Conservation (phyloP, 306 rosid genomes). For the Acacia confusa region DNA sequence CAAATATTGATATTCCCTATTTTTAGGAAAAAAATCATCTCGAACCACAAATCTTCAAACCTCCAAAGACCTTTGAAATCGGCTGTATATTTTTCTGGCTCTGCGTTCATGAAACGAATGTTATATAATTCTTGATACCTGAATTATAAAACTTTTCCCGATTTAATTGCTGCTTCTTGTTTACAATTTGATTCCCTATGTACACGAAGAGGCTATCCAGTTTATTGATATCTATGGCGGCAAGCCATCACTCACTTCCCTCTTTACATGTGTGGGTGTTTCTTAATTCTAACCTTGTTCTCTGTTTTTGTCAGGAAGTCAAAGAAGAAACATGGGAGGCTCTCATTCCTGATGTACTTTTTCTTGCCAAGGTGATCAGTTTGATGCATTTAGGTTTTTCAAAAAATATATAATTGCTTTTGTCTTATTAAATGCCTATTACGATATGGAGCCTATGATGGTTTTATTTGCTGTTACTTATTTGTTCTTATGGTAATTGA, state of each 20-base stretch:
- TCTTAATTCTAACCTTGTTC: constrained; percentile 20
- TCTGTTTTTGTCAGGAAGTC: constrained; percentile 52
- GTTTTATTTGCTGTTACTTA: background rate
- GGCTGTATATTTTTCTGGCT: background rate
- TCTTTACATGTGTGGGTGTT: background rate
- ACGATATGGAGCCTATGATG: constrained; percentile 8
- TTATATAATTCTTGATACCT: background rate
- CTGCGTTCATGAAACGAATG: constrained; percentile 3
- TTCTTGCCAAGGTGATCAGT: constrained; percentile 70
- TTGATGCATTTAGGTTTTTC: background rate
- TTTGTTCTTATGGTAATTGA: constrained; percentile 13
- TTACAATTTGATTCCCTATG: background rate
- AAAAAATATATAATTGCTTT: background rate
- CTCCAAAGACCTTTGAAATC: background rate
- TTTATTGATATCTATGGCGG: constrained; percentile 10
- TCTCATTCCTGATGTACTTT: constrained; percentile 59
- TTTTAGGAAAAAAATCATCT: background rate
- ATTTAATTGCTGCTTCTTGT: constrained; percentile 2
- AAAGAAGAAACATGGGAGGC: constrained; percentile 89
- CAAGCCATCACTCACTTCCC: background rate
- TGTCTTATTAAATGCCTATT: constrained; percentile 3
- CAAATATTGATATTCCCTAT: background rate
- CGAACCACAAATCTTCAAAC: background rate
- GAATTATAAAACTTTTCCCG: background rate
- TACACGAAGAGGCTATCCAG: background rate